Evolutionary conservation across 257 asterid genomes (phyloP).

Genomic region (Knoxia roxburghii): DNA sequence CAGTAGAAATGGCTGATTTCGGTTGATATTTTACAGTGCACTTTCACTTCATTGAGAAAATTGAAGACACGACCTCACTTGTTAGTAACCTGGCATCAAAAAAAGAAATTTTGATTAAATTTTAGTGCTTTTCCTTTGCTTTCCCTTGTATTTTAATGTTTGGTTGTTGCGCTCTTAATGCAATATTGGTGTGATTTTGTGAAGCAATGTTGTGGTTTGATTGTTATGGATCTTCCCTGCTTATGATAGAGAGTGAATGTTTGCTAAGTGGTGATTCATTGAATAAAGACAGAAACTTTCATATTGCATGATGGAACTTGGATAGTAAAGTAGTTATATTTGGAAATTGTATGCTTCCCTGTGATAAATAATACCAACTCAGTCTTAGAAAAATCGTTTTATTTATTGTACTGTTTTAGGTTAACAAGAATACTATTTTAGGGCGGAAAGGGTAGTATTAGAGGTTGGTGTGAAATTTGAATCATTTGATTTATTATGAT

Average conservation of each 20-base stretch:
- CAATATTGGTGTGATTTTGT: background rate
- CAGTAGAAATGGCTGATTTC: background rate
- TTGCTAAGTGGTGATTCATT: background rate
- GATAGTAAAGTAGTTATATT: background rate
- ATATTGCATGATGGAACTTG: background rate
- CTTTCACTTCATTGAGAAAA: background rate
- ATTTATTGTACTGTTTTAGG: no score
- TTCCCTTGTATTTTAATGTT: background rate
- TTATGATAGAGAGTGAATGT: background rate
- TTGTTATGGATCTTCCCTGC: background rate
- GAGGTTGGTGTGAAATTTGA: no score
- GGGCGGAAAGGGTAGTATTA: no score
- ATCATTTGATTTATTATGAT: no score
- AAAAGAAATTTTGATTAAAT: background rate
- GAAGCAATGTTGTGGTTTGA: slow-evolving; percentile 1
- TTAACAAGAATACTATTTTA: no score
- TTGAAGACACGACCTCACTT: background rate
- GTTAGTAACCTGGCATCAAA: background rate
- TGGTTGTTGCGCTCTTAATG: background rate
- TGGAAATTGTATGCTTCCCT: background rate
- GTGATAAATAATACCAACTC: background rate
- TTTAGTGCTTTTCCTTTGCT: background rate
- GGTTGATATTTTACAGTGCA: background rate
- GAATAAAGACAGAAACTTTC: background rate
- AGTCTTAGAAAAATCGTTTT: no score